Percentiles rank a stretch among this genome's conserved stretches.
These are phyloP conservation scores for Pythium coloratum DNA, from an alignment of 352 stramenopile species.

Conservation along the genomic window DNA sequence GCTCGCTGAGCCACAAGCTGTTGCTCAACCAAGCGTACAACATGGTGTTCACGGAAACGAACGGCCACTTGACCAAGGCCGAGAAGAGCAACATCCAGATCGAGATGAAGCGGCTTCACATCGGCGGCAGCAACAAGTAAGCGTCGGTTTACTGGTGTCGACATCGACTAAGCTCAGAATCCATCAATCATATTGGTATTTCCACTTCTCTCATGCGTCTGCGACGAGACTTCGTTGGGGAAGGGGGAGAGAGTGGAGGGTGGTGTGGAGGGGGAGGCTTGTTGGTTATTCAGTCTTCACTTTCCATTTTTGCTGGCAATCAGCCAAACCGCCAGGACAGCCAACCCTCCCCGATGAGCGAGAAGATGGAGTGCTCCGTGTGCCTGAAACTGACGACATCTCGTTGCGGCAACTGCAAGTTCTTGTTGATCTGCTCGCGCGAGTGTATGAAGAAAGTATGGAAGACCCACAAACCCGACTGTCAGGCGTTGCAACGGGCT, in stretches of 20 bases:
- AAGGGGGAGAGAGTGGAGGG: no score
- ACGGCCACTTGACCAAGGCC: not conserved
- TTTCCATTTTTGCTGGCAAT: no score
- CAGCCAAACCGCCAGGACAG: not conserved
- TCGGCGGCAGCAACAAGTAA: no score
- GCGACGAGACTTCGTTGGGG: no score
- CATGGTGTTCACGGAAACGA: not conserved
- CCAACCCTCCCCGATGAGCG: not conserved
- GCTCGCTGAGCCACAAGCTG: constrained; percentile 13
- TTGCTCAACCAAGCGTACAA: constrained; percentile 3
- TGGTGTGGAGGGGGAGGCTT: no score
- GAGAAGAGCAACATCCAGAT: not conserved
- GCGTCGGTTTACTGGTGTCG: no score
- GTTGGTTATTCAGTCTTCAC: no score
- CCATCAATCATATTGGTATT: no score
- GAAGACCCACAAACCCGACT: constrained; percentile 6
- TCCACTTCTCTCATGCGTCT: no score
- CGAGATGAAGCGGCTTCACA: constrained; percentile 5
- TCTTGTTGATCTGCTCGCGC: constrained; percentile 7
- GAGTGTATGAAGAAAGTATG: constrained; percentile 2
- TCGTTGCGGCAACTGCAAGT: constrained; percentile 9
- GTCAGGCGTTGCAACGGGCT: not conserved
- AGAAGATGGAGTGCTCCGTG: constrained; percentile 3
- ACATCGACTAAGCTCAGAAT: no score
- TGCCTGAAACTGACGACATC: not conserved